These are phyloP conservation scores for Agaricus bisporus DNA, from an alignment of 768 basidiomycete species.

Conservation along the genomic window DNA sequence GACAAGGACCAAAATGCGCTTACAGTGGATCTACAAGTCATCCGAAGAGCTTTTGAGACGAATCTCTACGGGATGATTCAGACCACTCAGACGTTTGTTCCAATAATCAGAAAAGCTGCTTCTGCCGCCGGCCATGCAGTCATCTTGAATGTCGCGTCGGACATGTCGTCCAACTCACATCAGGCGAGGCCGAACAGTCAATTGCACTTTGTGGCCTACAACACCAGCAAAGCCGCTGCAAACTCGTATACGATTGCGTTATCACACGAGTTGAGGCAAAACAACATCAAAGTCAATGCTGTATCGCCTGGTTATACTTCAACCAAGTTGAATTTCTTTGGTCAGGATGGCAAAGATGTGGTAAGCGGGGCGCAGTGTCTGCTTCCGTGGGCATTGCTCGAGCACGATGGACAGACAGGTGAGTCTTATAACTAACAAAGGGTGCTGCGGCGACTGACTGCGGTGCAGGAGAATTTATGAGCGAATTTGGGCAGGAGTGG, in stretches of 20 bases:
- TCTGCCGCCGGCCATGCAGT: conserved; percentile 25
- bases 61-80: conserved; percentile 40
- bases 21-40: conserved; percentile 24
- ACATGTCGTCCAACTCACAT: conserved; percentile 38
- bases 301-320: conserved; percentile 56
- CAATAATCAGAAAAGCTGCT: conserved; percentile 30
- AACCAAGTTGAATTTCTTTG: conserved; percentile 34
- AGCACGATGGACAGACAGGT: conserved; percentile 34
- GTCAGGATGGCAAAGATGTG: conserved; percentile 30
- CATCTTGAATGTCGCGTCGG: conserved; percentile 35
- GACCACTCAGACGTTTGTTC: conserved; percentile 34
- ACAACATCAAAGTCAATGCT: conserved; percentile 53
- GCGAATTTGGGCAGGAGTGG: conserved; percentile 30
- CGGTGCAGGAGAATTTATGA: conserved; percentile 25
- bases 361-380: conserved; percentile 28
- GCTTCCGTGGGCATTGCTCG: conserved; percentile 33
- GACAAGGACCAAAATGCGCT: conserved; percentile 28
- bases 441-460: not conserved
- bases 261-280: conserved; percentile 52
- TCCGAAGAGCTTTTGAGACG: conserved; percentile 33
- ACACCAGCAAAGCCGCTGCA: conserved; percentile 67
- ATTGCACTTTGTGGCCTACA: conserved; percentile 44
- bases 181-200: conserved; percentile 25
- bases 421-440: conserved; percentile 5
- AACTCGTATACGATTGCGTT: conserved; percentile 55